phyloP scores from a whole-genome alignment of 2,329 filamentous ascomycete genomes.

The Beauveria bassiana region DNA sequence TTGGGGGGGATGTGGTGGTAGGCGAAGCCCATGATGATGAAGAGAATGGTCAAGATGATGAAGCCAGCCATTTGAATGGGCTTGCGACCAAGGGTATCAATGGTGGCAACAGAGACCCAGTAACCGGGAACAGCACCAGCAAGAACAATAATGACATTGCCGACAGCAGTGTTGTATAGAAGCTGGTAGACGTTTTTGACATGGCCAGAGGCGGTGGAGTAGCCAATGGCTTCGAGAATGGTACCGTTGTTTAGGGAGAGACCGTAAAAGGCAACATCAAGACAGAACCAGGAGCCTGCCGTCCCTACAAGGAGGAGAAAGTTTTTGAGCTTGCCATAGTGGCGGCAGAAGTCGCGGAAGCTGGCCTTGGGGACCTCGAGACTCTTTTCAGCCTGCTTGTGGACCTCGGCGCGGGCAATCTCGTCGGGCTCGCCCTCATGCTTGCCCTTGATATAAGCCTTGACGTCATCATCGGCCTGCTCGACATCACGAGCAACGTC shows the following conservation, averaged over 20 bases:
- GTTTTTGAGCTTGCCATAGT: constrained; percentile 67
- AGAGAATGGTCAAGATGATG: constrained; percentile 51
- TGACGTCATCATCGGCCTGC: constrained; percentile 64
- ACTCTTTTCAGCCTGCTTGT: constrained; percentile 43
- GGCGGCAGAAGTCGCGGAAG: constrained; percentile 60
- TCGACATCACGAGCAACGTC: constrained; percentile 69
- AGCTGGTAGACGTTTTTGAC: constrained; percentile 55
- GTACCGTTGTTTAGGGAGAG: constrained; percentile 69
- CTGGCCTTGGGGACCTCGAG: constrained; percentile 63
- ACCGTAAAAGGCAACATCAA: constrained; percentile 55
- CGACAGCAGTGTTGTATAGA: constrained; percentile 67
- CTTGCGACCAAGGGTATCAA: constrained; percentile 70
- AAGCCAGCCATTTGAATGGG: constrained; percentile 65
- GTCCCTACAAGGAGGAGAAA: constrained; percentile 68
- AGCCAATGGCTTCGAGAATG: constrained; percentile 66
- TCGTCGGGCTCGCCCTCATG: constrained; percentile 58
- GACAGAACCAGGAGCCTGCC: constrained; percentile 74
- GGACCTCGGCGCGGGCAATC: constrained; percentile 51
- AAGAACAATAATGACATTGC: constrained; percentile 71
- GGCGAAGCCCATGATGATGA: constrained; percentile 55
- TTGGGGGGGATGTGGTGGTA: constrained; percentile 45
- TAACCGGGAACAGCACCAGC: constrained; percentile 76
- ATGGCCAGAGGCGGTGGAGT: constrained; percentile 43
- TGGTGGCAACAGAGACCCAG: constrained; percentile 68
- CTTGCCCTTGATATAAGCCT: constrained; percentile 64